Evolutionary conservation across 805 yeast species (phyloP).

Genomic region (Vanderwaltozyma verrucispora): DNA sequence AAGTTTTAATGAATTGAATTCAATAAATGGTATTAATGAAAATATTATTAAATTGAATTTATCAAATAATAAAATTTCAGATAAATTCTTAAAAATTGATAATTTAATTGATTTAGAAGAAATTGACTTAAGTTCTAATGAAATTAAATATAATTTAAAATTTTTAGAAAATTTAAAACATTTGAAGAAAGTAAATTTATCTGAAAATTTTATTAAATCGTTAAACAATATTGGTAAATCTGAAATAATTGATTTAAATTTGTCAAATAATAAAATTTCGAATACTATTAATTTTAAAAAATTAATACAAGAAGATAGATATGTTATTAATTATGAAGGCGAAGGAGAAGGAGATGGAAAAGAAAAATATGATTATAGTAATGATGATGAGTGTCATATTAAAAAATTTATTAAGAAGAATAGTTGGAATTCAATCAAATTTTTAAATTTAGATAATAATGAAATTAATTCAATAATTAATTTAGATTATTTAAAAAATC

Average conservation of each 20-base stretch:
- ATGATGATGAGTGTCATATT: constrained; percentile 3
- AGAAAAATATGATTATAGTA: constrained; percentile 7
- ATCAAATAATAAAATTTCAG: constrained; percentile 12
- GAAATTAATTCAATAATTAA: constrained; percentile 15
- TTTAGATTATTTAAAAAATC: constrained; percentile 9
- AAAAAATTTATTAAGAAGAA: constrained; percentile 2
- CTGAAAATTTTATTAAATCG: constrained; percentile 14
- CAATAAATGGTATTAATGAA: constrained; percentile 14
- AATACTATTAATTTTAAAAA: constrained; percentile 21
- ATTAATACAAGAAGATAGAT: too few species aligned
- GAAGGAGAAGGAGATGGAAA: too few species aligned
- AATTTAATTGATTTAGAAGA: constrained; percentile 14
- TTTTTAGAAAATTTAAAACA: constrained; percentile 10
- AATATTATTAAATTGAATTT: constrained; percentile 8
- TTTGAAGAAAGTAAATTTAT: constrained; percentile 14
- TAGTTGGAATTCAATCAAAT: constrained; percentile 15
- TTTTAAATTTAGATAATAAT: constrained; percentile 18
- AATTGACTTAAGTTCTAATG: constrained; percentile 8
- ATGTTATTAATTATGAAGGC: too few species aligned
- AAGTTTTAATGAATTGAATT: constrained; percentile 13
- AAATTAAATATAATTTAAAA: constrained; percentile 7
- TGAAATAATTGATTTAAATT: constrained; percentile 10
- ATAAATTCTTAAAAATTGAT: constrained; percentile 10
- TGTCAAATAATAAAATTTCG: constrained; percentile 14
- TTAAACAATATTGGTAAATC: constrained; percentile 14